Base-by-base conservation (phyloP, 2,329 filamentous ascomycete genomes). In the Ploettnerulaceae sp. region DNA sequence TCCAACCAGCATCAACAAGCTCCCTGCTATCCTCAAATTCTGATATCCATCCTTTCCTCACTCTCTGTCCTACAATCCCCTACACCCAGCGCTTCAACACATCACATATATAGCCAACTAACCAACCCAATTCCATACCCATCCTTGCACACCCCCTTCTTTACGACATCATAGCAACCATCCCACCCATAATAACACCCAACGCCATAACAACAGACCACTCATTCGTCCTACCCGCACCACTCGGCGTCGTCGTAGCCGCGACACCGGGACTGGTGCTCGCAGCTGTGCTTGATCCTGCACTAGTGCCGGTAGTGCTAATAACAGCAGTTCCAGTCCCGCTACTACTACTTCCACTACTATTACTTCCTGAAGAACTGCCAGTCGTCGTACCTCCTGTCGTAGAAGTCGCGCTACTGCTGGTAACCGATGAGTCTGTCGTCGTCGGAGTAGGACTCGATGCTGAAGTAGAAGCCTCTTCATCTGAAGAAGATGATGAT, bases 131-230 rank as follows among this genome's bases (percentile, higher is more conserved):
- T 25, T 12, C 37, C 11, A 25, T 15, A 14, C 11, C 14, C 17
- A 9, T 21, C 11, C 14, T 25, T 24, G 14, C 3, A 15, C 3
- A 11, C n/a, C 18, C 40, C 2, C 11, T 8, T 2, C 9, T 26
- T 49, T 38, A 57, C 15, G 42, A 35, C 51, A 58, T 53, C 37
- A 58, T 45, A 36, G 52, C 48, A 48, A 51, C 51, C 15, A 59
- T 46, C 1, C 57, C 55, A 14, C 48, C 53, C 32, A 53, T 18
- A 15, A 58, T 33, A 35, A 51, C 43, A 15, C 41, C 28, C 18
- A 56, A 25, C 20, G 48, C 49, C 25, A 54, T 25, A 6, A 52
- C 33, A 41, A 48, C 31, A 4, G 31, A 26, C 15, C 49, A n/a
- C n/a, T 54, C 37, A 8, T 22, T 35, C n/a, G 34, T 44, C 39